Percentiles rank a stretch among this genome's conserved stretches.
These are phyloP conservation scores for Triangularia setosa DNA, from an alignment of 2,329 filamentous ascomycete genomes.

Conservation along the genomic window DNA sequence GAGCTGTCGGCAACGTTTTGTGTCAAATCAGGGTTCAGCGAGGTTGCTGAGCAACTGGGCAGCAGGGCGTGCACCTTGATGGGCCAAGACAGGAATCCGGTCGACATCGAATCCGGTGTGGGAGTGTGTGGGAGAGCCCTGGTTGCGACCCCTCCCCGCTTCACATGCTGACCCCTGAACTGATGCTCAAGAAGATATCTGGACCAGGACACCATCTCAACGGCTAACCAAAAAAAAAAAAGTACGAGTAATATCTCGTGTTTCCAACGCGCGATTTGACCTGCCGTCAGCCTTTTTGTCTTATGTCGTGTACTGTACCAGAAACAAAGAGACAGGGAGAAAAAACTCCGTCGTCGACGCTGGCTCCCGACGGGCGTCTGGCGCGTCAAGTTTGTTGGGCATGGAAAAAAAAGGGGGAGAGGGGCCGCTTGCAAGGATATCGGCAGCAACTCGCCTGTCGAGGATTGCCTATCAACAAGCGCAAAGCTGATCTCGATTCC, in stretches of 20 bases:
- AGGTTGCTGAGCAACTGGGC: background rate
- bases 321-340: background rate
- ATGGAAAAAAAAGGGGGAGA: background rate
- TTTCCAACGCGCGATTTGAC: background rate
- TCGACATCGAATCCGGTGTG: too few species aligned
- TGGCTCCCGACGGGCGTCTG: background rate
- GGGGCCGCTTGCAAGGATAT: slow-evolving; percentile 8
- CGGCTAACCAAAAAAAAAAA: background rate
- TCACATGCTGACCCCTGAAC: background rate
- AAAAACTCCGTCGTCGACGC: background rate
- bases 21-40: background rate
- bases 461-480: slow-evolving; percentile 9
- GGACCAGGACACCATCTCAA: background rate
- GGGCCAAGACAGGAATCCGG: background rate
- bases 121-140: background rate
- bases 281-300: background rate
- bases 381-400: background rate
- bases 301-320: background rate
- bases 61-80: background rate
- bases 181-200: background rate
- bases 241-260: background rate
- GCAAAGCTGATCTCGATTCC: background rate
- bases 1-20: background rate
- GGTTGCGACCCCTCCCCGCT: background rate
- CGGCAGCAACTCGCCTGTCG: slow-evolving; percentile 8